Percentiles rank a stretch among this genome's conserved stretches.
Conservation (phyloP, 1,284 basidiomycete species). For the Bondarzewia mesenterica region DNA sequence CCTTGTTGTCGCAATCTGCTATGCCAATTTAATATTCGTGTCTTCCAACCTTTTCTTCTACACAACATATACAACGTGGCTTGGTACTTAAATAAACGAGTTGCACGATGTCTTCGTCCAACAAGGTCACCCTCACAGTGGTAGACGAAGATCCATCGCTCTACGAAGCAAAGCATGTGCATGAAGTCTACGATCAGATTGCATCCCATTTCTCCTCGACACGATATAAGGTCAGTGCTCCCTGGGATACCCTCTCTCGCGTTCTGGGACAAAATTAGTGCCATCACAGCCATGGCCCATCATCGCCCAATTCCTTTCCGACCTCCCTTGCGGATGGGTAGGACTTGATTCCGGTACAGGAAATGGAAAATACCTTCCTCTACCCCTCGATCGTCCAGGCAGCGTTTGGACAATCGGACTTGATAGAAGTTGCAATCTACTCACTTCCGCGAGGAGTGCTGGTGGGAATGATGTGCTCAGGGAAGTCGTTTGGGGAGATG, state of each 20-base stretch:
- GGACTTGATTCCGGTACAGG: conserved; percentile 95
- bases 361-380: conserved; percentile 92
- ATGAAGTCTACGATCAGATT: conserved; percentile 85
- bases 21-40: no score
- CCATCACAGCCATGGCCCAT: conserved; percentile 87
- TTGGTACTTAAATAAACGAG: no score
- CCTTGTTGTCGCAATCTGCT: no score
- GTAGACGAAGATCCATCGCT: conserved; percentile 38
- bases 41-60: no score
- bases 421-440: conserved; percentile 72
- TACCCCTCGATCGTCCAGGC: conserved; percentile 49
- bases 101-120: conserved; percentile 9
- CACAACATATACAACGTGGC: no score
- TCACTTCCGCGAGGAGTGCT: conserved; percentile 65
- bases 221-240: conserved; percentile 74
- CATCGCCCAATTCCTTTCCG: conserved; percentile 73
- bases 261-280: neutral
- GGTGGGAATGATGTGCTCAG: conserved; percentile 35
- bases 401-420: conserved; percentile 72
- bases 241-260: neutral
- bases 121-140: conserved; percentile 29
- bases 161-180: conserved; percentile 76
- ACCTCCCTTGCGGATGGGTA: conserved; percentile 69
- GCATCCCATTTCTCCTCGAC: conserved; percentile 91
- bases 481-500: conserved; percentile 75